Evolutionary conservation across 139 green algal species (phyloP), one percentile per base, ranked within the genome.

Genomic region (Closterium sp.): DNA sequence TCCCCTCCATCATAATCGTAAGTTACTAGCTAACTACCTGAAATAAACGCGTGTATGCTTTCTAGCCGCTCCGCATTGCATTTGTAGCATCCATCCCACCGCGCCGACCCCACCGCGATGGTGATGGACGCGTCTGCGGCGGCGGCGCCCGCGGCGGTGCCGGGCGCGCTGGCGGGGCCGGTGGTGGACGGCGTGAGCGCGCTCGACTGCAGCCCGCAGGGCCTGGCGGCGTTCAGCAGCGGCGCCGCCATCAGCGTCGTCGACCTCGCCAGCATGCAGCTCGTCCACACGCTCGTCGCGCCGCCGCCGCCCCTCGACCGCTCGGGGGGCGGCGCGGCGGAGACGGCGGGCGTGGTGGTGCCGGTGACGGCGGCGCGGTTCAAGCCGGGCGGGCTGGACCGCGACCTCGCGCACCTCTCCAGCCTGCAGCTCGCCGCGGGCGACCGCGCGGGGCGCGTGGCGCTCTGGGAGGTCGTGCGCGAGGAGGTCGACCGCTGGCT

Each of bases 271-370:
- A 88, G 31, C 70, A 94, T 94, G 91, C 91, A 94, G 73, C 88
- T 94, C 28, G 91, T 94, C n/a, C 88, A 92, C 91, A 93, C 91
- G 70, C 85, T 87, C 85, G 28, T 87, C 85, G 85, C 85, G n/a
- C 85, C 85, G 28, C 28, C 85, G 85, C n/a, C 28, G 21, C 85
- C 22, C n/a, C 17, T 24, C 62, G 62, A 79, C 62, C 62, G 62
- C 62, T 24, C 19, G 3, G 62, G 17, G 17, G 62, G 17, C 17
- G 62, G 62, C 17, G 62, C 17, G 62, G 31, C 86, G 86, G n/a
- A 31, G 88, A 24, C 28, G 11, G 32, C 86, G 17, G 27, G 50
- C n/a, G 22, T 42, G 24, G 29, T 32, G 11, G 88, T 42, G 62
- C 70, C 88, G 21, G 84, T 91, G 28, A 94, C 91, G 29, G 91